Conservation (phyloP, 2,329 filamentous ascomycete genomes). For the Herpotrichia juniperi region DNA sequence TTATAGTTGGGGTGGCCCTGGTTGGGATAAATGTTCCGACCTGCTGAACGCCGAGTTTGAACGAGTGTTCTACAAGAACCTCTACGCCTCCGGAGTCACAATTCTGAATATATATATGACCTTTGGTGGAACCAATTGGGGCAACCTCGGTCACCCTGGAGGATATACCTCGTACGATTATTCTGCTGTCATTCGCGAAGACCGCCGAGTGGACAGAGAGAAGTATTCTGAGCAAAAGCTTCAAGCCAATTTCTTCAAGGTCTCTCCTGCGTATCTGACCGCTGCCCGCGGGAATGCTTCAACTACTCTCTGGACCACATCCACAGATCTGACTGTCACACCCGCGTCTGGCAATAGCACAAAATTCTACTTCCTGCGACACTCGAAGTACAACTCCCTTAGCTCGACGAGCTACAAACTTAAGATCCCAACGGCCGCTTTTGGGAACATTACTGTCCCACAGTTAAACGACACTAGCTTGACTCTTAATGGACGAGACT, state of each 20-base stretch:
- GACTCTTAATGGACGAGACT: slow-evolving; percentile 67
- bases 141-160: slow-evolving; percentile 67
- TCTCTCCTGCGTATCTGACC: slow-evolving; percentile 71
- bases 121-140: slow-evolving; percentile 84
- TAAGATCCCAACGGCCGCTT: slow-evolving; percentile 64
- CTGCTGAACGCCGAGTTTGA: slow-evolving; percentile 77
- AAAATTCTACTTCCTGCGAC: slow-evolving; percentile 70
- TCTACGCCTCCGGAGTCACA: slow-evolving; percentile 68
- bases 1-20: slow-evolving; percentile 77
- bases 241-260: slow-evolving; percentile 75
- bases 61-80: slow-evolving; percentile 80
- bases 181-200: slow-evolving; percentile 70
- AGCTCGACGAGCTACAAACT: slow-evolving; percentile 67
- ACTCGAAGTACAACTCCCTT: slow-evolving; percentile 67
- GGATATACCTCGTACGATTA: slow-evolving; percentile 65
- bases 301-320: slow-evolving; percentile 42
- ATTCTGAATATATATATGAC: slow-evolving; percentile 80
- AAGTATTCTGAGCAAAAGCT: slow-evolving; percentile 84
- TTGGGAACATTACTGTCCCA: slow-evolving; percentile 62
- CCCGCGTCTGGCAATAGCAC: slow-evolving; percentile 63
- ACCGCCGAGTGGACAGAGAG: slow-evolving; percentile 70
- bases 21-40: slow-evolving; percentile 69
- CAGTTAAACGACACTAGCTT: slow-evolving; percentile 61
- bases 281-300: slow-evolving; percentile 43
- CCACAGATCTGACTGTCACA: slow-evolving; percentile 63